Evolutionary conservation across 2,329 filamentous ascomycete species (phyloP), one percentile per base, ranked within the genome.

Genomic region (Phyllosticta citrichinensis): DNA sequence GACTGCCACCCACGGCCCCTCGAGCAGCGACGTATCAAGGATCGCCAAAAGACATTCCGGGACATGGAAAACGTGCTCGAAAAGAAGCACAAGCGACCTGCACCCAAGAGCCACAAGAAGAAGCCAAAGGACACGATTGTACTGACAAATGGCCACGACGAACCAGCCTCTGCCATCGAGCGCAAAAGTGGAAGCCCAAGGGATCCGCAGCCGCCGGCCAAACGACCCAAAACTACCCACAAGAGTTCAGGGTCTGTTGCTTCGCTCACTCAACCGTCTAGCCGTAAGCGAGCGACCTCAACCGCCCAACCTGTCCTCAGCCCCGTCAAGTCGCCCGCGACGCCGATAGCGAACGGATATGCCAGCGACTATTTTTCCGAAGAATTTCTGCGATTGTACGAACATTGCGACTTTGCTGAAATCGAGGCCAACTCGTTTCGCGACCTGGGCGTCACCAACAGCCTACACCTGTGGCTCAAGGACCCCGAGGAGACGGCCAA

Each of bases 71-170:
- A 80, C 83, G 63, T 56, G 58, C 56, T 56, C 50, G 59, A 61
- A 40, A 86, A 87, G 75, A 89, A 89, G 76, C 67, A 83, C 62
- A 89, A 92, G 74, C 84, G 91, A 63, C 84, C 87, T 9, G 82
- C 87, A 6, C 80, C 88, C 12, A 96, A 96, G 73, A 87, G 82
- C 71, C 88, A 91, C 70, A 96, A 92, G 79, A 97, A 95, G 79
- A 96, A 92, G 75, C 74, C 82, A 47, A 95, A 91, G 71, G 89
- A 91, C 57, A 67, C 74, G 17, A 73, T 86, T 22, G 56, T 52
- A 33, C 83, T 85, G 68, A 76, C 85, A 57, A 92, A 91, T 70
- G 88, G 88, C 57, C 85, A 78, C 51, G 55, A 62, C 19, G 60
- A 62, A 24, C 35, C 52, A 27, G 53, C 88, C 58, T 81, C 81